A percentile compares a stretch with the other conserved stretches of the same genome.
phyloP scores from a whole-genome alignment of 139 green algal species.

The Coelastrella sp. region DNA sequence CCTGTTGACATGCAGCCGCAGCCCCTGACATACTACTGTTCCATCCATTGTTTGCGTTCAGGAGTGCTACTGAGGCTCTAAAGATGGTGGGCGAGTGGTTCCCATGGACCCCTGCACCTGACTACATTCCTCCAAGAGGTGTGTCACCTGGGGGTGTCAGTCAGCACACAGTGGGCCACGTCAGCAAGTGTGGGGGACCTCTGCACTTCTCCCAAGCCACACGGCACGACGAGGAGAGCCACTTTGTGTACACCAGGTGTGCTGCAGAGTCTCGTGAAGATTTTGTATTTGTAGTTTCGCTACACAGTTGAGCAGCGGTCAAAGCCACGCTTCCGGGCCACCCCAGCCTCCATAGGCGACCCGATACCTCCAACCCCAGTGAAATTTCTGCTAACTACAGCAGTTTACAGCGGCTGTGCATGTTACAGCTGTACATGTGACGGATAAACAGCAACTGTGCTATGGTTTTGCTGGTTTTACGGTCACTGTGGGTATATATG shows the following conservation, averaged over 20 bases:
- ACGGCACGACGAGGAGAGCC: background rate
- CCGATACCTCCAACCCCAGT: too few species aligned
- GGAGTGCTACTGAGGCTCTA: conserved; percentile 68
- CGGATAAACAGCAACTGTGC: too few species aligned
- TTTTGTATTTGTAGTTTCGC: too few species aligned
- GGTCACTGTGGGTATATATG: too few species aligned
- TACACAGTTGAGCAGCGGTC: too few species aligned
- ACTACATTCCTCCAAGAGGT: conserved; percentile 36
- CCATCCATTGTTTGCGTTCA: background rate
- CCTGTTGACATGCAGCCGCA: background rate
- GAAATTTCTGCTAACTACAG: too few species aligned
- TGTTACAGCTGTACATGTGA: too few species aligned
- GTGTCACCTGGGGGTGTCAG: background rate
- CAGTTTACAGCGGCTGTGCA: too few species aligned
- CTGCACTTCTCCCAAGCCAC: background rate
- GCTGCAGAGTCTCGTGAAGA: background rate
- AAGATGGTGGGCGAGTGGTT: conserved; percentile 81
- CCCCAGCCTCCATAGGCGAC: too few species aligned
- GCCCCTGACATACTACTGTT: background rate
- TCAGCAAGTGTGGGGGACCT: background rate
- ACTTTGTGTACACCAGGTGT: conserved; percentile 38
- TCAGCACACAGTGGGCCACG: background rate
- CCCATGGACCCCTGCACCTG: conserved; percentile 58
- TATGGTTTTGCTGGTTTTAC: too few species aligned
- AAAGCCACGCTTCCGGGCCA: too few species aligned